These are phyloP conservation scores for Komagataella ulmi DNA, from an alignment of 805 yeast genomes.

Conservation along the genomic window DNA sequence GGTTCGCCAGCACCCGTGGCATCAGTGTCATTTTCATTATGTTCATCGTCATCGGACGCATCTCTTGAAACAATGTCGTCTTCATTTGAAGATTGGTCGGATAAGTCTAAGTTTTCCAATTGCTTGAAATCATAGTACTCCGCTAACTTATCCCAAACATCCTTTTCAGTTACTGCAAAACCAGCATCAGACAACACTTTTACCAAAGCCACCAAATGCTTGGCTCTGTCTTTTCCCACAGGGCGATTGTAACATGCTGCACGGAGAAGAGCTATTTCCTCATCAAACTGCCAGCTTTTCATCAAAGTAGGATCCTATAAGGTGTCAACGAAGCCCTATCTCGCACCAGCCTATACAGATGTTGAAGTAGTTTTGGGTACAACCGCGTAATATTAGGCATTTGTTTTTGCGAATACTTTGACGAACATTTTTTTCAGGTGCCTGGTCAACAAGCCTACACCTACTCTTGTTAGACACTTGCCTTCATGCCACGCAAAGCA, in stretches of 20 bases:
- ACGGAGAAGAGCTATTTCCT: conserved; percentile 47
- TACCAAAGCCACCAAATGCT: conserved; percentile 25
- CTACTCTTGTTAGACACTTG: background rate
- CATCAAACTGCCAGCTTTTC: conserved; percentile 40
- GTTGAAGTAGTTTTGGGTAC: background rate
- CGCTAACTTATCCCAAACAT: conserved; percentile 44
- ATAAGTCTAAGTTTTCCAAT: conserved; percentile 34
- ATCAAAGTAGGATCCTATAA: background rate
- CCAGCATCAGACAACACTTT: conserved; percentile 10
- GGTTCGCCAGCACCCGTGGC: conserved; percentile 6
- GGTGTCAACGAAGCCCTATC: background rate
- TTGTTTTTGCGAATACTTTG: background rate
- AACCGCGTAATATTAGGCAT: background rate
- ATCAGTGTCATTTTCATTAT: conserved; percentile 3
- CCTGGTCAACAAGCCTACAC: background rate
- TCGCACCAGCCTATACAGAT: background rate
- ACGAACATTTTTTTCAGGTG: conserved; percentile 1
- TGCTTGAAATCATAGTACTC: conserved; percentile 42
- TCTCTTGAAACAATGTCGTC: conserved; percentile 8
- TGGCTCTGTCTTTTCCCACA: conserved; percentile 37
- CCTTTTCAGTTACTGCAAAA: conserved; percentile 24
- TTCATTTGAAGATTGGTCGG: conserved; percentile 5
- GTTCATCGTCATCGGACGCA: conserved; percentile 5
- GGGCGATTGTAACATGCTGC: conserved; percentile 59
- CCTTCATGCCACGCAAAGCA: conserved; percentile 49